Evolutionary conservation across 108 stramenopile genomes (phyloP), one percentile per base, ranked within the genome.

Genomic region (Cyclotella atomus): DNA sequence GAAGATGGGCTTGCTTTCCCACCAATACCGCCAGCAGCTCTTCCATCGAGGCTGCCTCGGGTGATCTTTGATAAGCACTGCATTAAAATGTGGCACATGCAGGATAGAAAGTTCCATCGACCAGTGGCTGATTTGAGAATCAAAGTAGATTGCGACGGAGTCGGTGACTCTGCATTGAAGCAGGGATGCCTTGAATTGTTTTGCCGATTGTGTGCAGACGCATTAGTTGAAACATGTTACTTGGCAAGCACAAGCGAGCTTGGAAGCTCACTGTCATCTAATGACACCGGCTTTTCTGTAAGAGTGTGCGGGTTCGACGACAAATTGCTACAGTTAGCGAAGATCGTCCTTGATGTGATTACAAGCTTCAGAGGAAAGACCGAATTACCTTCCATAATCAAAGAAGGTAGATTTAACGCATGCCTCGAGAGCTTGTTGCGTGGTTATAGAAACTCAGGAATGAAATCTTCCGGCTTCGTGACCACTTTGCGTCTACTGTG

Each of bases 41-140:
- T 84, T 28, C 68, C 71, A 12, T 78, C 83, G 27, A 85, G 83
- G 21, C 84, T 92, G 10, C 94, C 94, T 28, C 64, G 78, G 35
- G 53, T 88, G 47, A 57, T 95, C n/a, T 72, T 65, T 74, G 83
- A 85, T 45, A 89, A 87, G 0, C 73, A 91, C 15, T 55, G 64
- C 27, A 27, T 95, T 29, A 91, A 86, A 49, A 34, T 95, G 25
- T 95, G 89, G 89, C 89, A 91, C 71, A 41, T 95, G 45, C 94
- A 95, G 57, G 94, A 95, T 73, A 76, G 91, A 45, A 87, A 75
- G 49, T 95, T 95, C 69, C 85, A 89, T 25, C 66, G 90, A 17
- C 94, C 94, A n/a, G 80, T 88, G 16, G 90, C 88, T 0, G 94
- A 95, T 45, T 70, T 95, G 20, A 88, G 94, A 16, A 34, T 91